Evolutionary conservation across 768 basidiomycete genomes (phyloP).

Genomic region (Suillus luteus): DNA sequence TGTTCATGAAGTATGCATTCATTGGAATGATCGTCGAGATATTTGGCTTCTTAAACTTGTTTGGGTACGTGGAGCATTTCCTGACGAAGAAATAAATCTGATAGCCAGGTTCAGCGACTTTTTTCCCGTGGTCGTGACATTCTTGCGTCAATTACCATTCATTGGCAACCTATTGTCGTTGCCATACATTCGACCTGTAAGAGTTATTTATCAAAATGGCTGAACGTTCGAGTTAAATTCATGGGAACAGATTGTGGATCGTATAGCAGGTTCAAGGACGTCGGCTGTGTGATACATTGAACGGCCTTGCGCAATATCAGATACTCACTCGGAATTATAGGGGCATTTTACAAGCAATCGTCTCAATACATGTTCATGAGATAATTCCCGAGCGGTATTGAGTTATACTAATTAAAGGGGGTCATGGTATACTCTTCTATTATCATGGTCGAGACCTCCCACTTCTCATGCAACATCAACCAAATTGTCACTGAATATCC

Average conservation of each 20-base stretch:
- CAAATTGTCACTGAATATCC: background rate
- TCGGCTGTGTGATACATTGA: conserved; percentile 56
- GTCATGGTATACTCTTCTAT: background rate
- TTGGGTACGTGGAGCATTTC: conserved; percentile 62
- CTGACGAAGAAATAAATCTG: conserved; percentile 10
- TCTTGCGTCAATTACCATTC: conserved; percentile 91
- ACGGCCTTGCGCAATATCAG: background rate
- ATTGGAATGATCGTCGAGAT: conserved; percentile 91
- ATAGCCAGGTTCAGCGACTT: conserved; percentile 70
- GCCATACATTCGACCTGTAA: conserved; percentile 84
- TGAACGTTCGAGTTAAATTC: background rate
- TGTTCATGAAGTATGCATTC: conserved; percentile 95
- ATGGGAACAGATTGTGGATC: conserved; percentile 64
- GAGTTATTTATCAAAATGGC: conserved; percentile 21
- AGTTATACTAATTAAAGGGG: background rate
- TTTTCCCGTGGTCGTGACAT: conserved; percentile 98
- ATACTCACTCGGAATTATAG: background rate
- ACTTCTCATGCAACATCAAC: conserved; percentile 6
- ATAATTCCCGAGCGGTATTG: background rate
- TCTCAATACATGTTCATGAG: background rate
- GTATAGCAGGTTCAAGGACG: conserved; percentile 76
- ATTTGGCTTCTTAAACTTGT: conserved; percentile 96
- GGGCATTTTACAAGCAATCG: background rate
- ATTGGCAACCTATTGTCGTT: conserved; percentile 84
- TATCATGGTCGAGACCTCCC: background rate